Percentiles rank a stretch among this genome's conserved stretches.
Evolutionary conservation across 176 grass and related monocot genomes (phyloP).

Genomic region (Secale cereale): DNA sequence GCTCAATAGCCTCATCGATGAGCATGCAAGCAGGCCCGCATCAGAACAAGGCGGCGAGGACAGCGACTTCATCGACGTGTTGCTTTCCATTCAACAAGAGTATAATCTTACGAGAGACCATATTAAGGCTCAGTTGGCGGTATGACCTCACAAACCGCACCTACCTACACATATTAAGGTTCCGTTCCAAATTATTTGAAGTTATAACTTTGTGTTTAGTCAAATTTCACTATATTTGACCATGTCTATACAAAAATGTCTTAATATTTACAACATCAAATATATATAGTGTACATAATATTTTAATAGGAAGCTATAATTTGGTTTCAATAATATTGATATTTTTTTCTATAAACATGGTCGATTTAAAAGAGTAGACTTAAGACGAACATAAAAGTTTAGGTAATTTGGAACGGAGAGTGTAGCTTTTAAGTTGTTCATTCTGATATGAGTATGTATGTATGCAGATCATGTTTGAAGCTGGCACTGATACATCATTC

Average conservation of each 20-base stretch:
- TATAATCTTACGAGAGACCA: not conserved
- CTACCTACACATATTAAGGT: not conserved
- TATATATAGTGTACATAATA: not conserved
- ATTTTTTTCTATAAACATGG: not conserved
- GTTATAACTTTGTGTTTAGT: not conserved
- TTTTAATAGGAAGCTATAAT: not conserved
- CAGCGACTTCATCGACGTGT: not conserved
- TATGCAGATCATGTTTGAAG: conserved; percentile 26
- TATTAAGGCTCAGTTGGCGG: not conserved
- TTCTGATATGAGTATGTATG: not conserved
- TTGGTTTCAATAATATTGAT: not conserved
- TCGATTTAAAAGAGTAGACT: not conserved
- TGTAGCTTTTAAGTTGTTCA: not conserved
- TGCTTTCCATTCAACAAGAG: not conserved
- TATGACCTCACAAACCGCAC: not conserved
- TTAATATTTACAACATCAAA: not conserved
- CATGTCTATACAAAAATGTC: not conserved
- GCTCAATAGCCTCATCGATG: not conserved
- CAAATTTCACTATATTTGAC: not conserved
- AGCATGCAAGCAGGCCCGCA: not conserved
- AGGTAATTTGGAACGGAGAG: not conserved
- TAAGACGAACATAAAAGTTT: not conserved
- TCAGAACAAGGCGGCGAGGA: not conserved
- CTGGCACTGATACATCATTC: conserved; percentile 36
- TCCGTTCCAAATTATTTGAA: not conserved